Evolutionary conservation across 2,329 filamentous ascomycete genomes (phyloP).

Genomic region (Sclerotinia spermophila): DNA sequence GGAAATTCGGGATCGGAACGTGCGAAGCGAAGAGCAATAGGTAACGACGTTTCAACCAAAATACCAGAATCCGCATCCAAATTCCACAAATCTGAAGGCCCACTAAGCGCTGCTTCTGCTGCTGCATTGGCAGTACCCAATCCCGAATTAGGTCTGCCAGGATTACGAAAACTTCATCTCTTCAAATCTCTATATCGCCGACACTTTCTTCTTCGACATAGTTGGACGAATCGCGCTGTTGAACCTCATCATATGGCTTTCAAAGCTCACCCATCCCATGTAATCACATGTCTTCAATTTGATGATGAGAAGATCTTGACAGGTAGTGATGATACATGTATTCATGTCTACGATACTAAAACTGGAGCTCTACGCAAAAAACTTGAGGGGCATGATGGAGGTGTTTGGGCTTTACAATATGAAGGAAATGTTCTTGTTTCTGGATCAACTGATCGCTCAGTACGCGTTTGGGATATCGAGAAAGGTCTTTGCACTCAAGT

Average conservation of each 20-base stretch:
- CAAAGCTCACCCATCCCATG: slow-evolving; percentile 90
- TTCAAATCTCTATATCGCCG: slow-evolving; percentile 96
- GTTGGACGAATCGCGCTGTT: slow-evolving; percentile 83
- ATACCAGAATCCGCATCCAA: slow-evolving; percentile 28
- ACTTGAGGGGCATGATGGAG: slow-evolving; percentile 90
- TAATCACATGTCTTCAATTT: slow-evolving; percentile 96
- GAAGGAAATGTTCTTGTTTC: slow-evolving; percentile 93
- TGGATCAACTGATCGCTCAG: slow-evolving; percentile 91
- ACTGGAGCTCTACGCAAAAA: slow-evolving; percentile 80
- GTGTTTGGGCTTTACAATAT: slow-evolving; percentile 96
- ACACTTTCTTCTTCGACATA: slow-evolving; percentile 83
- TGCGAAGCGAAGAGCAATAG: slow-evolving; percentile 34
- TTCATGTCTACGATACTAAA: slow-evolving; percentile 97
- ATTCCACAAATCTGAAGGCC: slow-evolving; percentile 63
- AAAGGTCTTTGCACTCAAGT: slow-evolving; percentile 88
- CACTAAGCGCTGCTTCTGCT: slow-evolving; percentile 79
- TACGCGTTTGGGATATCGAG: slow-evolving; percentile 99
- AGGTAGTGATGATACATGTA: slow-evolving; percentile 94
- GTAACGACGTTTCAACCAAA: slow-evolving; percentile 32
- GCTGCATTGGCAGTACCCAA: slow-evolving; percentile 80
- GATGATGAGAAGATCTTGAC: slow-evolving; percentile 98
- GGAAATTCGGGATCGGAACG: slow-evolving; percentile 28
- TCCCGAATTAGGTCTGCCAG: slow-evolving; percentile 73
- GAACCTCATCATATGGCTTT: slow-evolving; percentile 92
- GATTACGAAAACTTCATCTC: slow-evolving; percentile 78